Evolutionary conservation across 345 rosid species (phyloP).

Genomic region (Salix exigua): DNA sequence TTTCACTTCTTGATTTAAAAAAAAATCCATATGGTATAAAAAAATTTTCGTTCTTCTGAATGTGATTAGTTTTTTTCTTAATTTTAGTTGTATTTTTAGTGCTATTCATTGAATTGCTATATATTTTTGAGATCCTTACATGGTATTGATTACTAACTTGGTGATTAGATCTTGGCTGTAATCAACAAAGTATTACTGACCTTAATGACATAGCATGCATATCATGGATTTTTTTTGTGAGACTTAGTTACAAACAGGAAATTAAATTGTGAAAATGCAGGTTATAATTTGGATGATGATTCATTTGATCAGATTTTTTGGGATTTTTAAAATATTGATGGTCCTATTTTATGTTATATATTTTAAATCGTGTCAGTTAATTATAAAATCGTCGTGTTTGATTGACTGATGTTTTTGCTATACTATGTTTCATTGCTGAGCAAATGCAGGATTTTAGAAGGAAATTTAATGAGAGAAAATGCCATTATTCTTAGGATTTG

Average conservation of each 20-base stretch:
- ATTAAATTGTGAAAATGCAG: not conserved
- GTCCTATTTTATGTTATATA: not conserved
- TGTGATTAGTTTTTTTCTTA: not conserved
- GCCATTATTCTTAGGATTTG: not conserved
- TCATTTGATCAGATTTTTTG: too few species aligned
- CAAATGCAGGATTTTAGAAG: not conserved
- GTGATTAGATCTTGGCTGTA: not conserved
- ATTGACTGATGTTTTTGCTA: not conserved
- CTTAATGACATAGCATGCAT: not conserved
- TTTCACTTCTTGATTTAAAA: not conserved
- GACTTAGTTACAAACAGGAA: not conserved
- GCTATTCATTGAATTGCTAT: not conserved
- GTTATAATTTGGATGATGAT: not conserved
- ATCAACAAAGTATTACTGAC: not conserved
- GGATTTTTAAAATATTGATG: too few species aligned
- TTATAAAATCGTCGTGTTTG: not conserved
- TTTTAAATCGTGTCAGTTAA: not conserved
- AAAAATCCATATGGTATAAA: not conserved
- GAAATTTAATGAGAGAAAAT: conserved; percentile 7
- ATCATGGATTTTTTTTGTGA: not conserved
- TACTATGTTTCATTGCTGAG: conserved; percentile 16
- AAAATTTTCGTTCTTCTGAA: not conserved
- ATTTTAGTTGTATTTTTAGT: not conserved
- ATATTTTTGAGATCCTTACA: not conserved
- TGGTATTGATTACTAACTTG: not conserved